phyloP scores from a whole-genome alignment of 495 filamentous ascomycete species.

The Trypethelium eluteriae region DNA sequence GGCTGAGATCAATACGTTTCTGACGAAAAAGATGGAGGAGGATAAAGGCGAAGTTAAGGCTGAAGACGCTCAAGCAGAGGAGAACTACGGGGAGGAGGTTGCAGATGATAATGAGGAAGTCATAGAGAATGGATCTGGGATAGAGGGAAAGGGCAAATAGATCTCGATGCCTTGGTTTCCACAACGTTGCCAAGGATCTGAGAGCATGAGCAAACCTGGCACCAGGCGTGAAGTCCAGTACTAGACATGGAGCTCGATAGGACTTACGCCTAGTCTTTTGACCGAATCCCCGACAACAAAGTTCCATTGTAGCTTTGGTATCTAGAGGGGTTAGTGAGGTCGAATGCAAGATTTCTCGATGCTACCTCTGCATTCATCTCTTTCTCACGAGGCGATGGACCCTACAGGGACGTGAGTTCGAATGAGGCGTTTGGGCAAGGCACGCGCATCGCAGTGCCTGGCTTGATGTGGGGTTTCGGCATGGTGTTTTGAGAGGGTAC shows the following conservation, averaged over 20 bases:
- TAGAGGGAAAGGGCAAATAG: not conserved
- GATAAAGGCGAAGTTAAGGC: conserved; percentile 57
- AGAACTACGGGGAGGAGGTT: conserved; percentile 77
- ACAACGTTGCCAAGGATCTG: too few relatives aligned
- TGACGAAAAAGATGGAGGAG: conserved; percentile 83
- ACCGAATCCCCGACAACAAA: too few relatives aligned
- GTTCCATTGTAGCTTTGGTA: too few relatives aligned
- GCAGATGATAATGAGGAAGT: conserved; percentile 46
- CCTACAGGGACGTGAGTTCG: not conserved
- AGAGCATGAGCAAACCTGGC: too few relatives aligned
- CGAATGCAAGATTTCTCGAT: too few relatives aligned
- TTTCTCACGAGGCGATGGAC: not conserved
- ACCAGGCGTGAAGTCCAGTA: too few relatives aligned
- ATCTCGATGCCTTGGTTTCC: not conserved
- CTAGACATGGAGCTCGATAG: too few relatives aligned
- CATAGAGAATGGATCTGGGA: not conserved
- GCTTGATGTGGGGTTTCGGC: not conserved
- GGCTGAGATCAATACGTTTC: conserved; percentile 66
- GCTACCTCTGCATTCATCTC: not conserved
- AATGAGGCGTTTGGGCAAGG: too few relatives aligned
- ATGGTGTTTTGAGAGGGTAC: too few relatives aligned
- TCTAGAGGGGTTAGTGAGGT: too few relatives aligned
- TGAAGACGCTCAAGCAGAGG: conserved; percentile 64
- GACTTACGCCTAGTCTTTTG: too few relatives aligned
- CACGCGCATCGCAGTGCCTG: too few relatives aligned